phyloP scores from a whole-genome alignment of 306 rosid genomes.

The Acacia crassicarpa region DNA sequence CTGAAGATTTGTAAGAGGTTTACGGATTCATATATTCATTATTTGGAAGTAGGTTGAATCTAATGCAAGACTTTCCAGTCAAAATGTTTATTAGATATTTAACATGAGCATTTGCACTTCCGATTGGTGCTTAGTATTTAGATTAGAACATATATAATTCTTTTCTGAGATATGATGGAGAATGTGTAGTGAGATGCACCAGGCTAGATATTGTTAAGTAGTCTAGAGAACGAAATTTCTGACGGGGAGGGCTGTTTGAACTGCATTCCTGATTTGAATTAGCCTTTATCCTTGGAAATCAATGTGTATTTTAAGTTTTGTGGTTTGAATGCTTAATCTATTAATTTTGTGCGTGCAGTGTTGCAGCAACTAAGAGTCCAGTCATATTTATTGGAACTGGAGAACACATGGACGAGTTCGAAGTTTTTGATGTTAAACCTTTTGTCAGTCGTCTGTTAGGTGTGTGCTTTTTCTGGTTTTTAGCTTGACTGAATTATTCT shows the following conservation, averaged over 20 bases:
- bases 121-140: not conserved
- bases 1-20: not conserved
- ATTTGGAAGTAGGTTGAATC: not conserved
- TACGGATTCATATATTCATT: not conserved
- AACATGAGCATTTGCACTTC: not conserved
- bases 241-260: not conserved
- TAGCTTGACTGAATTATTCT: not conserved
- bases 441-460: conserved; percentile 88
- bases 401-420: conserved; percentile 86
- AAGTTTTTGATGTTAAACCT: conserved; percentile 79
- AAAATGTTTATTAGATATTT: not conserved
- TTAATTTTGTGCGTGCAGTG: conserved; percentile 46
- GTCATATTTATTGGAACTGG: conserved; percentile 78
- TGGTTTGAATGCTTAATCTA: conserved; percentile 25
- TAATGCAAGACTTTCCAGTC: not conserved
- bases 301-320: not conserved
- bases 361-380: conserved; percentile 87
- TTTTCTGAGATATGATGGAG: not conserved
- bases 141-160: not conserved
- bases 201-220: not conserved
- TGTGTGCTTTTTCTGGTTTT: conserved; percentile 19
- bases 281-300: conserved; percentile 5
- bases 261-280: conserved; percentile 11
- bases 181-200: not conserved
- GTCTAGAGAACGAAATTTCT: not conserved